Evolutionary conservation across 2,329 filamentous ascomycete species (phyloP), one percentile per base, ranked within the genome.

Genomic region (Fusarium irregulare): DNA sequence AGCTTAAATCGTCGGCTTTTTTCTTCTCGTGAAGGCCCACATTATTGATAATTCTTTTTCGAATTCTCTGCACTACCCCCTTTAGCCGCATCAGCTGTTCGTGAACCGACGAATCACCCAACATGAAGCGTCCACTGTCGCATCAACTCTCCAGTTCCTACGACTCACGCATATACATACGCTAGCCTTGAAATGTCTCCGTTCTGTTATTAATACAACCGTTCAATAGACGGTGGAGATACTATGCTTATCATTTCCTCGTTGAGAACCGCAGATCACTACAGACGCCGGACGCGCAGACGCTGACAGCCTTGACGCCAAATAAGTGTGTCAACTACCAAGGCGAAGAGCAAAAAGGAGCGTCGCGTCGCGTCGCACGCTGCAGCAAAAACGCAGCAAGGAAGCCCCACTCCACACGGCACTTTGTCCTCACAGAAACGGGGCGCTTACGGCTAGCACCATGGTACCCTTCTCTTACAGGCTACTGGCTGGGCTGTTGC

Each of bases 1-100:
- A 74, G 72, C 72, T 74, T 74, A 74, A 74, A 74, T 75, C 66
- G 58, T 72, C 72, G 56, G 64, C 70, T 62, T 67, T 59, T 34
- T 20, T 53, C 10, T 16, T 46, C 34, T 62, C 49, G 49, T n/a
- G 6, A 27, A 2, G 68, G 28, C 53, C 68, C 70, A 74, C 72
- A 59, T 42, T 50, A 48, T 40, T 58, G 25, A 60, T 48, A 8
- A 56, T 61, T 48, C 54, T 62, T 28, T 57, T 60, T 60, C 57
- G 30, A 51, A 49, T 53, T 54, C 54, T 62, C 68, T 59, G 46
- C 64, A 41, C 72, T 62, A 70, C 66, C 59, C 41, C 41, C 56
- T 54, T 69, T 69, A 57, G 48, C 60, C 60, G 54, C 49, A 56
- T 68, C 34, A 51, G n/a, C 58, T 64, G 6, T 34, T 27, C 25